A percentile compares a stretch with the other conserved stretches of the same genome.
These are phyloP conservation scores for Carex cristatella DNA, from an alignment of 176 grass and related monocot genomes.

Conservation along the genomic window DNA sequence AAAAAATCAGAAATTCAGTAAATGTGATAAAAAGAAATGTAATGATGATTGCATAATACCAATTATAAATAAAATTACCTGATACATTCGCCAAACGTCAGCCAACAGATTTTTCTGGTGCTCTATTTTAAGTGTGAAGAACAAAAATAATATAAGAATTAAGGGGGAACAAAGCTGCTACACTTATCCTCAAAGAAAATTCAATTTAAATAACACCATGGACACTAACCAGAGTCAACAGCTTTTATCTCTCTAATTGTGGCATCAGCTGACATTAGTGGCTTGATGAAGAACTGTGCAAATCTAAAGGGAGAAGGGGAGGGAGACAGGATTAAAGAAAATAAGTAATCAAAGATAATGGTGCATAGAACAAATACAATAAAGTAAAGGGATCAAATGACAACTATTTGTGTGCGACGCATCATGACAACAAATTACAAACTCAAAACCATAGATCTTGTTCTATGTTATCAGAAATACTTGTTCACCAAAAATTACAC, in stretches of 20 bases:
- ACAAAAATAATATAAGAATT: not conserved
- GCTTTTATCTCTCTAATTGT: conserved; percentile 95
- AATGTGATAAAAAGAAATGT: not conserved
- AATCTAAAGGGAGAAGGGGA: conserved; percentile 50
- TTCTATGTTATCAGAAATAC: not conserved
- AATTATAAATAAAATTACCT: conserved; percentile 49
- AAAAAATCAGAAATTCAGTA: conserved; percentile 23
- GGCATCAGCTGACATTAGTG: conserved; percentile 92
- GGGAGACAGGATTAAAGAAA: conserved; percentile 25
- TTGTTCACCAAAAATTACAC: not conserved
- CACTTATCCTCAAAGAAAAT: conserved; percentile 11
- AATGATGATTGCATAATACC: not conserved
- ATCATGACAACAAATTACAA: not conserved
- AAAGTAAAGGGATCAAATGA: not conserved
- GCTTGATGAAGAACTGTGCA: conserved; percentile 95
- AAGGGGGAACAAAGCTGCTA: not conserved
- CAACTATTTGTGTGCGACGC: not conserved
- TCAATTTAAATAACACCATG: not conserved
- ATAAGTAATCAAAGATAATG: not conserved
- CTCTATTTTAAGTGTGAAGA: conserved; percentile 31
- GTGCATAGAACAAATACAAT: not conserved
- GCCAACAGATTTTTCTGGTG: conserved; percentile 94
- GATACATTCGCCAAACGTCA: conserved; percentile 75
- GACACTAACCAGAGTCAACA: conserved; percentile 77
- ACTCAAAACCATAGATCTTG: not conserved